phyloP scores from a whole-genome alignment of 352 stramenopile species.

The Saprolegnia diclina region DNA sequence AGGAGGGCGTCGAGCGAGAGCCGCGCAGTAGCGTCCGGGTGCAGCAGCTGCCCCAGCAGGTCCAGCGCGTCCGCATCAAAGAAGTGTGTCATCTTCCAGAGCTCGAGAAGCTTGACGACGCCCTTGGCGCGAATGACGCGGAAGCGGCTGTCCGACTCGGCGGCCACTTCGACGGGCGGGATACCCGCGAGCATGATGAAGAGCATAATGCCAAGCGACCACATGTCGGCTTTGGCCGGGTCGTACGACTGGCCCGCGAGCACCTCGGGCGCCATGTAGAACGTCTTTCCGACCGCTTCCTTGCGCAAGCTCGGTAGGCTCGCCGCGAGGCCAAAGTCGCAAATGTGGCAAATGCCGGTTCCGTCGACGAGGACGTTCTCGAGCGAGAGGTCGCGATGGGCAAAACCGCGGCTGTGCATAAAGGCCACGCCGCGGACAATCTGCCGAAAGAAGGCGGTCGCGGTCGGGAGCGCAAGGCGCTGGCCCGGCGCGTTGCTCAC shows the following conservation, averaged over 20 bases:
- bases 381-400: slow-evolving; percentile 87
- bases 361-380: slow-evolving; percentile 88
- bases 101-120: slow-evolving; percentile 39
- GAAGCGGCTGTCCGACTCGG: slow-evolving; percentile 39
- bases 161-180: slow-evolving; percentile 39
- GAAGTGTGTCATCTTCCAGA: slow-evolving; percentile 41
- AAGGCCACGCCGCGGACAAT: slow-evolving; percentile 58
- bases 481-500: slow-evolving; percentile 50
- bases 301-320: slow-evolving; percentile 37
- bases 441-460: slow-evolving; percentile 72
- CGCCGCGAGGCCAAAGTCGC: slow-evolving; percentile 50
- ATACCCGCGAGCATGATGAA: slow-evolving; percentile 63
- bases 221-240: slow-evolving; percentile 50
- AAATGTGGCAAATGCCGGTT: slow-evolving; percentile 73
- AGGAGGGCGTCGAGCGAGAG: slow-evolving; percentile 2
- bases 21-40: slow-evolving; percentile 7
- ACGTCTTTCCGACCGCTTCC: slow-evolving; percentile 45
- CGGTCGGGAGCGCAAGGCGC: slow-evolving; percentile 52
- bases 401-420: slow-evolving; percentile 65
- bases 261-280: slow-evolving; percentile 64
- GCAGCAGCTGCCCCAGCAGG: slow-evolving; percentile 10
- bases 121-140: slow-evolving; percentile 40
- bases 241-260: slow-evolving; percentile 37
- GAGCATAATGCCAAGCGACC: slow-evolving; percentile 58
- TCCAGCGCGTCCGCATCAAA: slow-evolving; percentile 15